These are phyloP conservation scores for Gaultheria prostrata DNA, from an alignment of 148 eudicot genomes.

Conservation along the genomic window DNA sequence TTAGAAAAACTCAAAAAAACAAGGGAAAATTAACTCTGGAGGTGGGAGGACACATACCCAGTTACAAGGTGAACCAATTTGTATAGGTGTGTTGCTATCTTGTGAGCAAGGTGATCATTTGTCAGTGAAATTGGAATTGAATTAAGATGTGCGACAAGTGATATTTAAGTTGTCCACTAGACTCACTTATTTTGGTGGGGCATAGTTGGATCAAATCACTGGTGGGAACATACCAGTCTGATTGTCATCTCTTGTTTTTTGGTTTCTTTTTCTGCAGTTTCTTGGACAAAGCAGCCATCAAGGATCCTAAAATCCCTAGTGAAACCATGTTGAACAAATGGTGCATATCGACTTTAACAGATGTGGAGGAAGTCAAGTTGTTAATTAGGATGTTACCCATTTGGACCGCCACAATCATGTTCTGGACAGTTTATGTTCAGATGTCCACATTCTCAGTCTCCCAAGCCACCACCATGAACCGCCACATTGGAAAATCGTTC, in stretches of 20 bases:
- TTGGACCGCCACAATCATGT: slow-evolving; percentile 87
- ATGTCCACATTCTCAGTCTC: slow-evolving; percentile 91
- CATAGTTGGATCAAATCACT: too few relatives aligned
- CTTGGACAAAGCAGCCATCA: slow-evolving; percentile 87
- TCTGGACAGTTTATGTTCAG: slow-evolving; percentile 88
- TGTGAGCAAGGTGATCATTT: too few relatives aligned
- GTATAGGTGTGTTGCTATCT: too few relatives aligned
- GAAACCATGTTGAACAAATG: slow-evolving; percentile 25
- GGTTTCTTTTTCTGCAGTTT: slow-evolving; percentile 33
- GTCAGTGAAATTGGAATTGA: too few relatives aligned
- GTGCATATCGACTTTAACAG: slow-evolving; percentile 57
- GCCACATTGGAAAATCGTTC: slow-evolving; percentile 57
- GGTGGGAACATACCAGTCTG: too few relatives aligned
- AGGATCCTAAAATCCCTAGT: slow-evolving; percentile 24
- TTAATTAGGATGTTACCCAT: slow-evolving; percentile 81
- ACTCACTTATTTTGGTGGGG: too few relatives aligned
- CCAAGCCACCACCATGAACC: slow-evolving; percentile 87
- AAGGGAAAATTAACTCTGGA: neutral
- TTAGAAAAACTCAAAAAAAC: neutral
- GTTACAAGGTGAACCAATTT: too few relatives aligned
- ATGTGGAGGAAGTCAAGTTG: slow-evolving; percentile 86
- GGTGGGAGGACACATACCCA: too few relatives aligned
- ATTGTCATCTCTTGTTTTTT: neutral
- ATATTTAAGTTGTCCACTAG: too few relatives aligned
- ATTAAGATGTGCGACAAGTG: too few relatives aligned